Evolutionary conservation across 805 yeast species (phyloP), one percentile per base, ranked within the genome.

Genomic region (Pichia phayaonensis): DNA sequence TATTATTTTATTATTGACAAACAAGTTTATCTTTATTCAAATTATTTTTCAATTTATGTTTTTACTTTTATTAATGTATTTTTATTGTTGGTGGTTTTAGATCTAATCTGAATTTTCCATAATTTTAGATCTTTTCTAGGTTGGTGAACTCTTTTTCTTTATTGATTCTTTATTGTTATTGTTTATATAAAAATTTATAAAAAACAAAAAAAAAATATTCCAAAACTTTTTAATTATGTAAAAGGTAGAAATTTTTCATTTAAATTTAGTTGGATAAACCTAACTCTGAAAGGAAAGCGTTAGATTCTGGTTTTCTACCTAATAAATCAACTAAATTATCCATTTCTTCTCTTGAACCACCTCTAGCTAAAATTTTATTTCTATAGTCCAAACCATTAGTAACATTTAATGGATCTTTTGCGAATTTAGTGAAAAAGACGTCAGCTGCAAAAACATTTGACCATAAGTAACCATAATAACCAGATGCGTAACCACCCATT

Each of bases 381-480:
- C 95, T 78, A 66, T 88, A 88, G 53, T 74, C 71, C 27, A 77
- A 66, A 46, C 96, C 96, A 46, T 69, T 73, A 18, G 64, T 63
- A 21, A 78, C 71, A 61, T 81, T 77, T 76, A 85, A 73, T 42
- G 95, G 94, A 63, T 84, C 79, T 1, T 68, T 59, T 51, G 79
- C 77, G 73, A 88, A 88, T 60, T 78, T 76, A 5, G 86, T 69
- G 64, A 85, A 81, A 70, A 77, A 88, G 62, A 88, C 85, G 65
- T 88, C 96, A 8, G 87, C 78, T 1, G 95, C 94, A 71, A 83
- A 88, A 16, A 86, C 95, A 60, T 82, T 83, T 2, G 95, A 85
- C 83, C 89, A 88, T 69, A 87, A 68, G 65, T 88, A 88, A 2
- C 95, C 95, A 59, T 88, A 88, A 68, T 88, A 88, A 4, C 90